Base-by-base conservation (phyloP, 257 asterid species). In the Schizonepeta tenuifolia region DNA sequence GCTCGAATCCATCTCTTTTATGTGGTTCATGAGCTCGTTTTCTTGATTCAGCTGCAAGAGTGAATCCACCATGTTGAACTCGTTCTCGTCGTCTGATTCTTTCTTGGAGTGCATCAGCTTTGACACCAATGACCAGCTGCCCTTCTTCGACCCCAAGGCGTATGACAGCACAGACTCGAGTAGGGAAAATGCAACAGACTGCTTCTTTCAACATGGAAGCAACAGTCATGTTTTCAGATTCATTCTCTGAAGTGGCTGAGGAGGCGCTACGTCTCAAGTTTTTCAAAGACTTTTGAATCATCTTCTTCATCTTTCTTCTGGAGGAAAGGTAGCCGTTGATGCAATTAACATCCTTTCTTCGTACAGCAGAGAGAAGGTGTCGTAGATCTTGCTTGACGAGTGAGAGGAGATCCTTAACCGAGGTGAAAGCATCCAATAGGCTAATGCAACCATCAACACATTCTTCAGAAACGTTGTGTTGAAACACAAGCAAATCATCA, bases 111-210 rank as follows among this genome's bases (percentile, higher is more conserved):
- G 38, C 18, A 74, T 74, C 71, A 76, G 44, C 74, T 65, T 76
- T 47, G 86, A n/a, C n/a, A n/a, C n/a, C n/a, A n/a, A n/a, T n/a
- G n/a, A 62, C 80, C 9, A 31, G 36, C 36, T 31, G 36, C 7
- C 46, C 66, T 57, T 38, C 15, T 59, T 67, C 1, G 65, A n/a
- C 24, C 81, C 70, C 35, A 70, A 14, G 10, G 35, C 6, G 22
- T 58, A 60, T 8, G 78, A 43, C 79, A 83, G 24, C 61, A 73
- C 44, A 24, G 76, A 75, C 70, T 75, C 73, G 14, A 83, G 49
- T 53, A 70, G 2, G 40, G 62, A 22, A 26, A 70, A 33, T 40
- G 79, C 75, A 65, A 72, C 82, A 8, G 54, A 75, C 35, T n/a
- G 80, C 77, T 5, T 76, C 49, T 17, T 35, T 61, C 0, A 61